phyloP scores from a whole-genome alignment of 768 basidiomycete species.

The Wakefieldia striispora region DNA sequence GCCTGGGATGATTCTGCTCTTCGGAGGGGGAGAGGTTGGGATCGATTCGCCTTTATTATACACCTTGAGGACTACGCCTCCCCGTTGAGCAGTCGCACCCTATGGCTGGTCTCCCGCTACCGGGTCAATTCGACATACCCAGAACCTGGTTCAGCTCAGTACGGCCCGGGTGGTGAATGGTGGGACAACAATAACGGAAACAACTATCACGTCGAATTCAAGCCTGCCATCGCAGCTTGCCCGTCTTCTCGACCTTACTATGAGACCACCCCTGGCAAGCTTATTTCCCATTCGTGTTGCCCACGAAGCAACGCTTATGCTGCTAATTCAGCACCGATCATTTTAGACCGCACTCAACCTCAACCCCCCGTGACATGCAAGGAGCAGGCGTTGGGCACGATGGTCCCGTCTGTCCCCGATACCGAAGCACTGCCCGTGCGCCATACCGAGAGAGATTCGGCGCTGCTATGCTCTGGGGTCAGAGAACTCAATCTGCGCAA shows the following conservation, averaged over 20 bases:
- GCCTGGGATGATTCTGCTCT: neutral
- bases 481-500: conserved; percentile 33
- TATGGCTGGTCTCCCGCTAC: conserved; percentile 65
- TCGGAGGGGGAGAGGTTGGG: conserved; percentile 38
- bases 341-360: neutral
- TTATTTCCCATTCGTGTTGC: neutral
- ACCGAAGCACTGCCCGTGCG: neutral
- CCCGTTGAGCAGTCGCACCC: conserved; percentile 46
- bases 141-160: conserved; percentile 14
- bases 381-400: conserved; percentile 11
- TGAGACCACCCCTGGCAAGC: conserved; percentile 25
- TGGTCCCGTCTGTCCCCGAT: conserved; percentile 1
- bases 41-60: conserved; percentile 59
- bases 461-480: neutral
- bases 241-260: conserved; percentile 1
- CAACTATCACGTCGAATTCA: conserved; percentile 80
- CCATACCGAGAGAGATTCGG: neutral
- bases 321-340: conserved; percentile 5
- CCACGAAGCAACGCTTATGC: neutral
- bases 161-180: conserved; percentile 65
- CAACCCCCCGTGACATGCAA: conserved; percentile 4
- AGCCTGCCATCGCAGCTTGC: conserved; percentile 4
- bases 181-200: conserved; percentile 88
- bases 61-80: conserved; percentile 69
- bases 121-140: conserved; percentile 24